phyloP scores from a whole-genome alignment of 2,329 filamentous ascomycete species.

The Diaporthe sp. region DNA sequence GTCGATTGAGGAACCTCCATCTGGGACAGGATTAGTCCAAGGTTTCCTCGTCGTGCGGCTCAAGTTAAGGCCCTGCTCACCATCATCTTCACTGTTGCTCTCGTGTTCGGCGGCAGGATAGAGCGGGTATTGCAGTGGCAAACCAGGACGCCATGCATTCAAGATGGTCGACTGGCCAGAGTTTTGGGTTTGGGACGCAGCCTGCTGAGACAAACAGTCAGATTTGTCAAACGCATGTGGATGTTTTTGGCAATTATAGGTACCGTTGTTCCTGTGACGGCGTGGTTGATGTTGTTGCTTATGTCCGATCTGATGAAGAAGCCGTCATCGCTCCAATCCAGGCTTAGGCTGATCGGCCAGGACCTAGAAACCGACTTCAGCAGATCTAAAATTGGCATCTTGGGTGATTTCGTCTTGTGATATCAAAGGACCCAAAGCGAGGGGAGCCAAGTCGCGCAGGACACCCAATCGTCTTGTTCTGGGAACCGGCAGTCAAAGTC shows the following conservation, averaged over 20 bases:
- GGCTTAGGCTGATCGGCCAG: background rate
- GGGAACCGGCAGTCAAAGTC: no score
- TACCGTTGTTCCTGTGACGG: background rate
- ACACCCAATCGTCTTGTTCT: no score
- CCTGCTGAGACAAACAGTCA: background rate
- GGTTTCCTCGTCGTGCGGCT: background rate
- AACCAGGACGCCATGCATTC: background rate
- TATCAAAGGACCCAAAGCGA: background rate
- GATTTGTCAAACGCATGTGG: no score
- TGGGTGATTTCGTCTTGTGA: background rate
- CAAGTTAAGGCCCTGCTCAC: background rate
- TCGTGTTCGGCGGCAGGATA: background rate
- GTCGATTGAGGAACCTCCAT: no score
- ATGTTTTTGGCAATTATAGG: accelerated
- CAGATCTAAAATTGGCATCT: background rate
- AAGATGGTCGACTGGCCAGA: background rate
- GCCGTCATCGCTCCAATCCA: background rate
- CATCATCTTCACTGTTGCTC: background rate
- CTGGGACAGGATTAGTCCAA: no score
- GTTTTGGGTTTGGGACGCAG: background rate
- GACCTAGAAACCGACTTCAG: background rate
- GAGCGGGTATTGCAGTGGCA: background rate
- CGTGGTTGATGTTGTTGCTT: background rate
- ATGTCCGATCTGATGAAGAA: background rate
- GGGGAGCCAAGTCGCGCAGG: no score